Conservation (phyloP, 495 filamentous ascomycete species). For the Aspergillus egyptiacus region DNA sequence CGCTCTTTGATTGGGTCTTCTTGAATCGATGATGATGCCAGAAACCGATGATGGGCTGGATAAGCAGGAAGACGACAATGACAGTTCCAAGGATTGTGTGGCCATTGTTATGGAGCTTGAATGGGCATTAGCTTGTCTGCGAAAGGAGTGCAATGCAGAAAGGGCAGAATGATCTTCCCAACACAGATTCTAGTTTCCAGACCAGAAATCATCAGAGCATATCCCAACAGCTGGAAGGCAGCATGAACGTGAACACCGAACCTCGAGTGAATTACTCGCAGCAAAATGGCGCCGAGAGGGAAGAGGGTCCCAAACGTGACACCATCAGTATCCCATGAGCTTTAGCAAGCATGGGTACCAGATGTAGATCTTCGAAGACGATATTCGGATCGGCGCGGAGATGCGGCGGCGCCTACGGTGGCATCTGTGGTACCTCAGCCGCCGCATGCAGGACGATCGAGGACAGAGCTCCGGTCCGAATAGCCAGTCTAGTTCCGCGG, state of each 20-base stretch:
- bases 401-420: slow-evolving; percentile 9
- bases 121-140: not conserved
- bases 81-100: slow-evolving; percentile 15
- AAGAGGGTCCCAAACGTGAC: slow-evolving; percentile 10
- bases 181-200: slow-evolving; percentile 12
- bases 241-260: slow-evolving; percentile 3
- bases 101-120: slow-evolving; percentile 12
- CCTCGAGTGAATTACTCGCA: slow-evolving; percentile 8
- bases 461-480: not conserved
- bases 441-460: slow-evolving; percentile 6
- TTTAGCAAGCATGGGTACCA: slow-evolving; percentile 10
- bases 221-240: slow-evolving; percentile 7
- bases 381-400: slow-evolving; percentile 2
- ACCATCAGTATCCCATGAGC: slow-evolving; percentile 11
- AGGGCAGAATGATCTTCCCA: slow-evolving; percentile 6
- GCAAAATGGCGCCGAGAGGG: slow-evolving; percentile 10
- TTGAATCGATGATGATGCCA: slow-evolving; percentile 8
- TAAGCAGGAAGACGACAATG: slow-evolving; percentile 12
- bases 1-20: not conserved
- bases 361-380: slow-evolving; percentile 14
- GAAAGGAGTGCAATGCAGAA: not conserved
- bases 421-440: slow-evolving; percentile 14
- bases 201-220: slow-evolving; percentile 11
- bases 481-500: not conserved
- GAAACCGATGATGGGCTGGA: slow-evolving; percentile 11